phyloP scores from a whole-genome alignment of 2,329 filamentous ascomycete species.

The Setomelanomma holmii region DNA sequence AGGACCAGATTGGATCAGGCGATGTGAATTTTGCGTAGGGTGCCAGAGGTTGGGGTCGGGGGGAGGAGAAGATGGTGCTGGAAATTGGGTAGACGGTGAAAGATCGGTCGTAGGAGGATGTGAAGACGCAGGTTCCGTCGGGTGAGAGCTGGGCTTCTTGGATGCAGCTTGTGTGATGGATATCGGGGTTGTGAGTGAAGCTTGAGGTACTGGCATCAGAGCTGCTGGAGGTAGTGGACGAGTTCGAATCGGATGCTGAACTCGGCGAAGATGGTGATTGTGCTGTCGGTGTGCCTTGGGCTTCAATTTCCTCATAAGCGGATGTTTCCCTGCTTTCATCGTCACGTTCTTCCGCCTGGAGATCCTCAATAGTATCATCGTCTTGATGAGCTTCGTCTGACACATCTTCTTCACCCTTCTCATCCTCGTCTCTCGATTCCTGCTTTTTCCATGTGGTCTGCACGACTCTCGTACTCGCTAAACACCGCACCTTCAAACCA shows the following conservation, averaged over 20 bases:
- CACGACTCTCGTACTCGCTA: constrained; percentile 32
- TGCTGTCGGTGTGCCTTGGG: background rate
- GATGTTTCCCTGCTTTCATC: too few species aligned
- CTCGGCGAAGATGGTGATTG: constrained; percentile 6
- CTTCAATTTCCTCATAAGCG: too few species aligned
- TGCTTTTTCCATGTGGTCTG: too few species aligned
- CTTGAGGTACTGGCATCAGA: background rate
- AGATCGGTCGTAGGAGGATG: constrained; percentile 60
- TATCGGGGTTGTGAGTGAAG: background rate
- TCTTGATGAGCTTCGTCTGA: background rate
- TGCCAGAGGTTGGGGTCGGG: constrained; percentile 37
- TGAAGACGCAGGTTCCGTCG: constrained; percentile 65
- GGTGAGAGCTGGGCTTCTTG: constrained; percentile 46
- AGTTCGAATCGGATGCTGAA: background rate
- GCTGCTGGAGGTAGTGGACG: background rate
- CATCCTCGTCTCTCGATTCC: background rate
- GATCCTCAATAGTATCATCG: background rate
- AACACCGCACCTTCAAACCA: constrained; percentile 23
- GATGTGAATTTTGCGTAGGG: constrained; percentile 57
- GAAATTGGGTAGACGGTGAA: constrained; percentile 57
- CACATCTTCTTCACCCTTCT: background rate
- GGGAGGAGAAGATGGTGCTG: constrained; percentile 12
- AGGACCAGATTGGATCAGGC: constrained; percentile 61
- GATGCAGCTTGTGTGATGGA: constrained; percentile 31
- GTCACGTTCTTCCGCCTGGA: too few species aligned